Base-by-base conservation (phyloP, 2,329 filamentous ascomycete species). In the Monilinia fructigena region DNA sequence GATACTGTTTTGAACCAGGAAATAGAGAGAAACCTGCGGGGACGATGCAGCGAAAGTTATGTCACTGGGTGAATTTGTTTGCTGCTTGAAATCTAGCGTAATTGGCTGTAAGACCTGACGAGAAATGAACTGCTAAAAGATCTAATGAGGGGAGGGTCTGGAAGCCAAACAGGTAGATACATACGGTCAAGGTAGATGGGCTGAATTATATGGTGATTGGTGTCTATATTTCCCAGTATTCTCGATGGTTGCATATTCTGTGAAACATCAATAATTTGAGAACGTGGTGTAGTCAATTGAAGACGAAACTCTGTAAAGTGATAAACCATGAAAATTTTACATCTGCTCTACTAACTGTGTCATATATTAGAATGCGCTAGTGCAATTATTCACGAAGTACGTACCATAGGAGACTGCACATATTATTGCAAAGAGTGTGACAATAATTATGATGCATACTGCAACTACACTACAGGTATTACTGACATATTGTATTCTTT, bases 191-290 rank as follows among this genome's bases (percentile, higher is more conserved):
- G 63, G 16, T 65, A 65, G 20, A 23, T 23, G 23, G 1, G 40
- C 45, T 11, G 42, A 18, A 65, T 42, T n/a, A 59, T 65, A 42
- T 59, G 63, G n/a, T 65, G 63, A 28, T 59, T 45, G 18, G 54
- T 53, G 47, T 65, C 63, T 38, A 59, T 65, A n/a, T 59, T 59
- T 45, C 52, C 28, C 16, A 42, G 10, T 40, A 1, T 52, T 28
- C n/a, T 40, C 11, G 18, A 35, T 10, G 26, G 5, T 10, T 23
- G 42, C 28, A 14, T 8, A 23, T 6, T 20, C 4, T 48, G n/a
- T 16, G 31, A 56, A 42, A 23, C 28, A 2, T n/a, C 23, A 50
- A 35, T 18, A 2, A 45, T 20, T 7, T 50, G 28, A 1, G 23
- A 42, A n/a, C 35, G 45, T 52, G 54, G 53, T 28, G 63, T 59